Evolutionary conservation across 1,139 yeast genomes (phyloP).

Genomic region (Debaryomyces robertsiae): DNA sequence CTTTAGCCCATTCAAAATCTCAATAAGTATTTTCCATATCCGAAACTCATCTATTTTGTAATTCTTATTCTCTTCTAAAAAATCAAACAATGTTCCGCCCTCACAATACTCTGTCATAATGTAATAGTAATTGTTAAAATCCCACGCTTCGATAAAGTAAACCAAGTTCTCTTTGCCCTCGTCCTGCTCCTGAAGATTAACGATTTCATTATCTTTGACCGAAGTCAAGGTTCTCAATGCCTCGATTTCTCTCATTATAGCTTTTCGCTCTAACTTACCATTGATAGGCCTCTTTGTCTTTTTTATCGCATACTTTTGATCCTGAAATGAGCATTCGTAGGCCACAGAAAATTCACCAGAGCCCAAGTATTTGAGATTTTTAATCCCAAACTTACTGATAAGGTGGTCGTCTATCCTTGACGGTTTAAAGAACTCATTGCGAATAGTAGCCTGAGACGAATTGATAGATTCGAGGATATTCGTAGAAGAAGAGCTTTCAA

Average conservation of each 20-base stretch:
- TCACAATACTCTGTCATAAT: constrained; percentile 96
- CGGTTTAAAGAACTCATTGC: constrained; percentile 7
- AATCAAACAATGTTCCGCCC: constrained; percentile 84
- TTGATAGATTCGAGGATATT: constrained; percentile 14
- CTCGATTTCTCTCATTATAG: constrained; percentile 44
- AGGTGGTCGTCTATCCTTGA: constrained; percentile 58
- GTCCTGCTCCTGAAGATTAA: constrained; percentile 57
- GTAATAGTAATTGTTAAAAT: constrained; percentile 68
- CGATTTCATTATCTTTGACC: constrained; percentile 40
- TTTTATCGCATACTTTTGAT: constrained; percentile 80
- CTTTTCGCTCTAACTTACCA: constrained; percentile 43
- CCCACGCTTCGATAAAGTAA: constrained; percentile 87
- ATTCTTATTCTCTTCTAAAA: constrained; percentile 67
- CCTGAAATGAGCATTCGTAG: constrained; percentile 69
- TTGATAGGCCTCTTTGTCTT: constrained; percentile 61
- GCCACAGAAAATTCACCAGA: constrained; percentile 90
- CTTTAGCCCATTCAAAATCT: constrained; percentile 73
- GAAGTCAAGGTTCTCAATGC: constrained; percentile 46
- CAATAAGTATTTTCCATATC: constrained; percentile 93
- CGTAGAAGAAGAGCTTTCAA: constrained; percentile 2
- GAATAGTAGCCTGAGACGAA: constrained; percentile 17
- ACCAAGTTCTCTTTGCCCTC: constrained; percentile 79
- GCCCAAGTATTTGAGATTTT: constrained; percentile 70
- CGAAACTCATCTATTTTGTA: constrained; percentile 96
- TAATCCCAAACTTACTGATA: constrained; percentile 62